Evolutionary conservation across 768 basidiomycete genomes (phyloP), one percentile per base, ranked within the genome.

Genomic region (Lactarius quietus): DNA sequence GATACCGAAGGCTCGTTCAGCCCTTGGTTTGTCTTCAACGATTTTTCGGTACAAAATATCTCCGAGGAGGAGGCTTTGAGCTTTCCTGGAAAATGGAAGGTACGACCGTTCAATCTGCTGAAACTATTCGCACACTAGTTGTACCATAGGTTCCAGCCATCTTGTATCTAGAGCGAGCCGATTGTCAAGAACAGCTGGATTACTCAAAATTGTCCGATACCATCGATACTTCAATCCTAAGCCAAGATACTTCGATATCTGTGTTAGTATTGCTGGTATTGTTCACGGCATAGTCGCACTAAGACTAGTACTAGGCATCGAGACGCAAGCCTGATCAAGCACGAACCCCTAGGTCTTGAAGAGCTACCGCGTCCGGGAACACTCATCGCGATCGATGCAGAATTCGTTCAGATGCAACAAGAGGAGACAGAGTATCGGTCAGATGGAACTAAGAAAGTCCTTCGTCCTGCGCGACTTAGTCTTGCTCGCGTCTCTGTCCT

Each of bases 341-440:
- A 98, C 69, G 85, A 91, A 69, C 82, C 83, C 35, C 78, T 98
- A 33, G 76, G 78, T 17, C 78, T 78, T 23, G 84, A 87, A 18
- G 97, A 99, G 75, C 76, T 97, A 9, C 95, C 96, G 0, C 83
- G 77, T 62, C 87, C 89, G 6, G 97, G 94, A 15, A 95, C 90
- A 6, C 77, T 96, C 48, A 88, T 99, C 41, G 88, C 96, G 3
- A 98, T 99, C 67, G 97, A 99, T 72, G 95, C 96, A 1, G 96
- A 99, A 72, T 99, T 99, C 73, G 96, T 99, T 28, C 90, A 88
- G 6, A 91, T 99, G 85, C 95, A 98, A 74, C 92, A 95, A 90
- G 97, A 98, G 78, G 97, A 98, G 75, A 90, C 89, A 35, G 97
- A 99, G 73, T 92, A 89, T 71, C 87, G 93, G 23, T 97, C 96